Evolutionary conservation across 2,329 filamentous ascomycete genomes (phyloP), one percentile per base, ranked within the genome.

Genomic region (Beauveria pseudobassiana): DNA sequence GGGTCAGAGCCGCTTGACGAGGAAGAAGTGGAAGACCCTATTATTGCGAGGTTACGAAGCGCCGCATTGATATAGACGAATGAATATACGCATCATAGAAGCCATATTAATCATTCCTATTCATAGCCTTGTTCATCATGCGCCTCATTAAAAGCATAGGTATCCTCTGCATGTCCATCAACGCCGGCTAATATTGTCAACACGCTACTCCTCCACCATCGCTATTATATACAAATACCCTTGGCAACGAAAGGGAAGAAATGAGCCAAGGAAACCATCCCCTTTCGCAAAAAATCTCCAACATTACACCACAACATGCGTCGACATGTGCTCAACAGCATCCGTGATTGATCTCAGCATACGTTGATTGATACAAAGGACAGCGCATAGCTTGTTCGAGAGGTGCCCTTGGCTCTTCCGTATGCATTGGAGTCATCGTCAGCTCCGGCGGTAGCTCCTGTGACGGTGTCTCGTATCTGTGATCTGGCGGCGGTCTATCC

Each of bases 281-380:
- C 8, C 55, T 7, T 8, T 10, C 18, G 7, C 28, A 22, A 42
- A 42, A 28, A 8, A n/a, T 22, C 43, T 48, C 22, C 9, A 10
- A 16, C 4, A 12, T 69, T 70, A 82, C 20, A 86, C 81, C 16
- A 85, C 78, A 5, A 86, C 83, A 63, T 86, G 83, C 2, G 82
- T 85, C 12, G 82, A 83, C 77, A 86, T 75, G 67, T 86, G 83
- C 69, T 86, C 83, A 3, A 86, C 82, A 5, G 83, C 82, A 69
- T 86, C 83, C 70, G 83, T 85, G 51, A 86, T 82, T 1, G 78
- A 82, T 20, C 82, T 76, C 57, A 86, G 75, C 82, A 86, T 84
- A 6, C 83, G 77, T 66, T 84, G 80, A 65, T 86, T 86, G 42
- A 86, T 78, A 64, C 83, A 86, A 65, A 84, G 83, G 83, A 65